Evolutionary conservation across 148 eudicot species (phyloP).

Genomic region (Chenopodium berlandieri): DNA sequence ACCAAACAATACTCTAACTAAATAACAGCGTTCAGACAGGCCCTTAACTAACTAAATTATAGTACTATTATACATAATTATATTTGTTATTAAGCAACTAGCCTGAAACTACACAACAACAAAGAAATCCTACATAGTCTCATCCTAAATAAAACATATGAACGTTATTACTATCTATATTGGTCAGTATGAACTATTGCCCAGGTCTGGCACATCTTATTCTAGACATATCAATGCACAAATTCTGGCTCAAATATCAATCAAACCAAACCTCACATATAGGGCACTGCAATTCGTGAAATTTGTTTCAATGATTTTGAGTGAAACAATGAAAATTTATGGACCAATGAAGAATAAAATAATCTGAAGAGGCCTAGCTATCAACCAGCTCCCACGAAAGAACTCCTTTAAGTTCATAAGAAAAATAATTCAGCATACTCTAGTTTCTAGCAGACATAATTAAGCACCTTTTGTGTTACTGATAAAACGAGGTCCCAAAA

Average conservation of each 20-base stretch:
- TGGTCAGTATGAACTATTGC: background rate
- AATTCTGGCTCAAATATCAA: conserved; percentile 7
- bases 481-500: too few species aligned
- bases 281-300: background rate
- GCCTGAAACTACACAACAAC: background rate
- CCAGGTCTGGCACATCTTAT: background rate
- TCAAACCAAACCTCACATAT: background rate
- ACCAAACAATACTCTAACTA: background rate
- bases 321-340: background rate
- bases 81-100: background rate
- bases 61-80: background rate
- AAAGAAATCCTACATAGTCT: background rate
- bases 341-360: background rate
- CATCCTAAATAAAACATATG: background rate
- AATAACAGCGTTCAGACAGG: background rate
- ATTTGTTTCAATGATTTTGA: background rate
- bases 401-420: background rate
- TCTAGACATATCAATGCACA: background rate
- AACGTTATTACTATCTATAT: background rate
- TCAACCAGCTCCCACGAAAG: background rate
- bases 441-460: background rate
- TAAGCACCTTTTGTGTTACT: background rate
- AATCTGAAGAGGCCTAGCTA: background rate
- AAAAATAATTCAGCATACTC: background rate
- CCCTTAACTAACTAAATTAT: background rate